Percentiles rank a stretch among this genome's conserved stretches.
Evolutionary conservation across 352 stramenopile species (phyloP).

Genomic region (Phytophthora agathidicida): DNA sequence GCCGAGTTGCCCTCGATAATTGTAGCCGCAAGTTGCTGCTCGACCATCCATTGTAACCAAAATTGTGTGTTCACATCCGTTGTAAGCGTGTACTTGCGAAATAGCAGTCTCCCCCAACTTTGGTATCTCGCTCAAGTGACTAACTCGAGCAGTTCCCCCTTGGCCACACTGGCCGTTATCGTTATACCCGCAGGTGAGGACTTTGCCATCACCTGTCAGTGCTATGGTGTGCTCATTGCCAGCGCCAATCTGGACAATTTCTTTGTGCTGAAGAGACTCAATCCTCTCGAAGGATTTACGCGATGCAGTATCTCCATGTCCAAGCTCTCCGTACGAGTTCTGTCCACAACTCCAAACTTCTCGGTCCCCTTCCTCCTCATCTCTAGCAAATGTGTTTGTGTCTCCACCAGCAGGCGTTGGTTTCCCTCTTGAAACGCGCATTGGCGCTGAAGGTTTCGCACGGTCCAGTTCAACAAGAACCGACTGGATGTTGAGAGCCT

Average conservation of each 20-base stretch:
- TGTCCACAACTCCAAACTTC: constrained; percentile 95
- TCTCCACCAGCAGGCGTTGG: constrained; percentile 1
- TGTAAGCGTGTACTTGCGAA: constrained; percentile 91
- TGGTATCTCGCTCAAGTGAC: constrained; percentile 71
- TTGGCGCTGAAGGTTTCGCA: constrained; percentile 29
- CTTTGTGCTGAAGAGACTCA: constrained; percentile 74
- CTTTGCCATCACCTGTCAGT: constrained; percentile 71
- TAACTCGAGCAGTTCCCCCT: constrained; percentile 81
- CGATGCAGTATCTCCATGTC: constrained; percentile 87
- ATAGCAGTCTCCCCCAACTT: constrained; percentile 61
- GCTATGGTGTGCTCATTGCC: constrained; percentile 94
- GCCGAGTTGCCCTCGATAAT: constrained; percentile 93
- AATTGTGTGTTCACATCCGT: constrained; percentile 94
- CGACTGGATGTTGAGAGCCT: constrained; percentile 40
- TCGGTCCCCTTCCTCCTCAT: constrained; percentile 61
- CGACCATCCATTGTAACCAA: constrained; percentile 79
- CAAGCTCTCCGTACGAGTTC: constrained; percentile 94
- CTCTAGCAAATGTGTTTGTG: constrained; percentile 4
- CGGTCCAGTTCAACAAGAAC: constrained; percentile 52
- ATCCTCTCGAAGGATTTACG: constrained; percentile 86
- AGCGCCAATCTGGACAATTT: constrained; percentile 83
- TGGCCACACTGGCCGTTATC: constrained; percentile 95
- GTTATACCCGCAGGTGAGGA: constrained; percentile 93
- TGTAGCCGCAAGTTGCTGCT: constrained; percentile 91
- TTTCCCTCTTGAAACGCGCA: constrained; percentile 15